phyloP scores from a whole-genome alignment of 2,329 filamentous ascomycete genomes.

The Cercospora sp. region DNA sequence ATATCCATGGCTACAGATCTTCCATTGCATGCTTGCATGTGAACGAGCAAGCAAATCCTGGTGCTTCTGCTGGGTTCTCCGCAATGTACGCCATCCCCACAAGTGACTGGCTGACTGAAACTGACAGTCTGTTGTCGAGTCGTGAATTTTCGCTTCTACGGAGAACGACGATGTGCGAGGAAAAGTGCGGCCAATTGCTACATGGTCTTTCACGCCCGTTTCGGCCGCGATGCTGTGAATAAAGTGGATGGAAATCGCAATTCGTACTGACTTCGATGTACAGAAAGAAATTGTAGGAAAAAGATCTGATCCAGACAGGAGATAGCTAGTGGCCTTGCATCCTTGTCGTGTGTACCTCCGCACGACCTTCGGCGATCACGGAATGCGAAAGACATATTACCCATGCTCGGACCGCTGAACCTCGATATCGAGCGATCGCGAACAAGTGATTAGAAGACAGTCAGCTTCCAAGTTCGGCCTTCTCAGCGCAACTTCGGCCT shows the following conservation, averaged over 20 bases:
- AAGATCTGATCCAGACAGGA: not conserved
- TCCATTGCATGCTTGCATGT: not conserved
- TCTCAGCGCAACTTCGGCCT: no score
- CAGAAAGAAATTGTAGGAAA: not conserved
- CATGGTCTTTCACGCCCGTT: not conserved
- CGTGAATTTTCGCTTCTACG: not conserved
- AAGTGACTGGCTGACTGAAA: not conserved
- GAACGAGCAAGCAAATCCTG: slow-evolving; percentile 15
- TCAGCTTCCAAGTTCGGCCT: not conserved
- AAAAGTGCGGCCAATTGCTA: not conserved
- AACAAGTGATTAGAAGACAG: not conserved
- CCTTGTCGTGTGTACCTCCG: not conserved
- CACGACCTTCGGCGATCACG: not conserved
- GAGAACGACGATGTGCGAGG: not conserved
- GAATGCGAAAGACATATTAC: not conserved
- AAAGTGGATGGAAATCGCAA: not conserved
- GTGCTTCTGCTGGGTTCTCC: slow-evolving; percentile 3
- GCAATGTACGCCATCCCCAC: not conserved
- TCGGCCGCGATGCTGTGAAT: not conserved
- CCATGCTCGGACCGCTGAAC: not conserved
- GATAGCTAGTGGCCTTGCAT: not conserved
- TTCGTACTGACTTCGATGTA: not conserved
- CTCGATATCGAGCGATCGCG: not conserved
- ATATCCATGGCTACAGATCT: not conserved
- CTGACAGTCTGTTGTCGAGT: not conserved